A percentile compares a stretch with the other conserved stretches of the same genome.
phyloP scores from a whole-genome alignment of 495 filamentous ascomycete species.

The Pseudevernia furfuracea region DNA sequence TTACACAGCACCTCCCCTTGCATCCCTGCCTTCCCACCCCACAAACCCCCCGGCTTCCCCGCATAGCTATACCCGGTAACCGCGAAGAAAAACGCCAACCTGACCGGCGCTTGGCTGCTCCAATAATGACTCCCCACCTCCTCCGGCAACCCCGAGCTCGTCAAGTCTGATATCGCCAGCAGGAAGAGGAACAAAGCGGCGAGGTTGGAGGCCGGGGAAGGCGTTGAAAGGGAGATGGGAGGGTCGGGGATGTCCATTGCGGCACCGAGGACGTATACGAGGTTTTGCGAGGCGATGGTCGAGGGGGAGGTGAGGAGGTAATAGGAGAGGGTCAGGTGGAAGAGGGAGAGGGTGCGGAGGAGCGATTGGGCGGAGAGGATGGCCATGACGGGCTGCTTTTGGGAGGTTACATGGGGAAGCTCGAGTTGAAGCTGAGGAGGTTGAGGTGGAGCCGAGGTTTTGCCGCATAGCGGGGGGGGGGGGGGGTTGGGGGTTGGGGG shows the following conservation, averaged over 20 bases:
- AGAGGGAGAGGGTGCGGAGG: constrained; percentile 68
- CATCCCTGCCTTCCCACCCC: constrained; percentile 26
- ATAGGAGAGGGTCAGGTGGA: constrained; percentile 72
- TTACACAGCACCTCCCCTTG: constrained; percentile 56
- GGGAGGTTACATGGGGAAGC: neutral
- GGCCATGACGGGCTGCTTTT: constrained; percentile 49
- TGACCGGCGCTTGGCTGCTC: constrained; percentile 60
- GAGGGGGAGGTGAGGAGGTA: constrained; percentile 69
- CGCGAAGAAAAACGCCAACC: constrained; percentile 56
- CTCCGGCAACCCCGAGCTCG: constrained; percentile 62
- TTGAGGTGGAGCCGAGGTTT: neutral
- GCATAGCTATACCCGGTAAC: constrained; percentile 65
- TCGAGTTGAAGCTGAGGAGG: no score
- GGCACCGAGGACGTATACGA: constrained; percentile 79
- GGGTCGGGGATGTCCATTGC: constrained; percentile 53
- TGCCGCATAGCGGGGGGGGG: neutral
- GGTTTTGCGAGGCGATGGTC: constrained; percentile 64
- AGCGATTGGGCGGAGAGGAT: constrained; percentile 69
- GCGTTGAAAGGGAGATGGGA: constrained; percentile 49
- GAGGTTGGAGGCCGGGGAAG: constrained; percentile 62
- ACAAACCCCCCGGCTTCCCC: constrained; percentile 33
- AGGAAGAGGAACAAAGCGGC: constrained; percentile 61
- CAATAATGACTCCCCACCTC: constrained; percentile 60
- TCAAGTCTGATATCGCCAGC: constrained; percentile 63
- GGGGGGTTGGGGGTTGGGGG: no score